These are phyloP conservation scores for Sphaerulina vaccinii DNA, from an alignment of 2,329 filamentous ascomycete genomes.

Conservation along the genomic window DNA sequence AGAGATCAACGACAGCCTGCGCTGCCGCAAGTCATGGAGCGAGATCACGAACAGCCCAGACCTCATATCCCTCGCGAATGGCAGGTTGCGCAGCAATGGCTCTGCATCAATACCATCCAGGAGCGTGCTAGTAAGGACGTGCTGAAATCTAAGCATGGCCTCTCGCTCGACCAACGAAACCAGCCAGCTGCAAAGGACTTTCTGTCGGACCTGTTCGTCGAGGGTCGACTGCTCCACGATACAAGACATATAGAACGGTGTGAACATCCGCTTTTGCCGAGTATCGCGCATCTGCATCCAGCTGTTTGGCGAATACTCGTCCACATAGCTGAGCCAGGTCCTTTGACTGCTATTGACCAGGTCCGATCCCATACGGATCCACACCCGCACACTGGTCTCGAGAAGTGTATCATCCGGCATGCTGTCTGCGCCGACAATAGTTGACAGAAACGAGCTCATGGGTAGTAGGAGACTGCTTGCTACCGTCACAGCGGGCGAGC, in stretches of 20 bases:
- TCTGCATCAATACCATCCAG: conserved; percentile 49
- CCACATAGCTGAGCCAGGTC: conserved; percentile 58
- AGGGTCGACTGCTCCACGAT: conserved; percentile 43
- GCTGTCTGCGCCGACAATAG: conserved; percentile 60
- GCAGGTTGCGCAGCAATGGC: conserved; percentile 56
- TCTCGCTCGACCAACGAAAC: conserved; percentile 58
- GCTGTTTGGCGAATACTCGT: conserved; percentile 52
- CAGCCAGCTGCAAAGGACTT: conserved; percentile 56
- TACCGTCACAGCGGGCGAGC: not conserved
- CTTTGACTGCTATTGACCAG: conserved; percentile 41
- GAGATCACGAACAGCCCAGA: conserved; percentile 48
- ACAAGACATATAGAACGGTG: conserved; percentile 46
- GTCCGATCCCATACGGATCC: conserved; percentile 54
- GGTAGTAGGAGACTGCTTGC: conserved; percentile 47
- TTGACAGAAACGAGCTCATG: conserved; percentile 57
- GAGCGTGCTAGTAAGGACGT: conserved; percentile 55
- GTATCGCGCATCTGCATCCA: conserved; percentile 50
- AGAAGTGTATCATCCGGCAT: conserved; percentile 56
- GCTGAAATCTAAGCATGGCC: conserved; percentile 61
- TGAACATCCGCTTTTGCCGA: conserved; percentile 46
- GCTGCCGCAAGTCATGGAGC: conserved; percentile 52
- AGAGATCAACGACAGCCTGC: conserved; percentile 57
- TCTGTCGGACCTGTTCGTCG: conserved; percentile 46
- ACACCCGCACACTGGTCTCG: conserved; percentile 53
- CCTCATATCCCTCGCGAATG: conserved; percentile 48